Base-by-base conservation (phyloP, 768 basidiomycete species). In the Dentipellis fragilis region DNA sequence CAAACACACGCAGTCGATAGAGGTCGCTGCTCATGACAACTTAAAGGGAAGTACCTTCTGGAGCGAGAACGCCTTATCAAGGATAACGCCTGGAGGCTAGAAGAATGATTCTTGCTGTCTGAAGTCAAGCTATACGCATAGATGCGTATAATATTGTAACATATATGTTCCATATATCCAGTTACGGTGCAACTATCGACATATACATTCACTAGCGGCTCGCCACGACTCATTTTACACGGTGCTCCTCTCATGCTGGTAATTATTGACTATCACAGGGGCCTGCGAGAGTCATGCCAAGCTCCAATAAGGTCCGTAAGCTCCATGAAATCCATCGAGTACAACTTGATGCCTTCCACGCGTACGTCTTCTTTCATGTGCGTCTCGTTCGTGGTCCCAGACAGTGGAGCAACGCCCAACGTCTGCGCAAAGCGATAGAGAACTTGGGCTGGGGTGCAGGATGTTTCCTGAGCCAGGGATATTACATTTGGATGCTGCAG, bases 1-100 rank as follows among this genome's bases (percentile, higher is more conserved):
- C 21, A n/a, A 52, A 9, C 14, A 19, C 3, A 29, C 29, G 29
- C 6, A 29, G 29, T 29, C 29, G 6, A 29, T n/a, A 29, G 6
- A 29, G 29, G 29, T 29, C 6, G 29, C 29, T 6, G 29, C 29
- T 29, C 29, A 29, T 29, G 5, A 22, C 11, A 2, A 46, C 52
- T n/a, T 55, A 4, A 16, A 91, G 89, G 87, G 11, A 91, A 91
- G 67, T 92, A 86, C 65, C 72, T 92, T 9, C 72, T 92, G 35
- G 89, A 92, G 65, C 76, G 84, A 47, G 89, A 90, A 73, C 85
- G 80, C 64, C 69, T 90, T 11, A 72, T 88, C 50, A 92, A 91
- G 64, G 87, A 91, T 66, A 92, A 92, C 63, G 78, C 79, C 22
- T 92, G 89, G 89, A 78, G 68, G 42, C 64, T 89, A 56, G 81